Percentiles rank a stretch among this genome's conserved stretches.
Conservation (phyloP, 805 yeast species). For the Torulaspora gathmanii region DNA sequence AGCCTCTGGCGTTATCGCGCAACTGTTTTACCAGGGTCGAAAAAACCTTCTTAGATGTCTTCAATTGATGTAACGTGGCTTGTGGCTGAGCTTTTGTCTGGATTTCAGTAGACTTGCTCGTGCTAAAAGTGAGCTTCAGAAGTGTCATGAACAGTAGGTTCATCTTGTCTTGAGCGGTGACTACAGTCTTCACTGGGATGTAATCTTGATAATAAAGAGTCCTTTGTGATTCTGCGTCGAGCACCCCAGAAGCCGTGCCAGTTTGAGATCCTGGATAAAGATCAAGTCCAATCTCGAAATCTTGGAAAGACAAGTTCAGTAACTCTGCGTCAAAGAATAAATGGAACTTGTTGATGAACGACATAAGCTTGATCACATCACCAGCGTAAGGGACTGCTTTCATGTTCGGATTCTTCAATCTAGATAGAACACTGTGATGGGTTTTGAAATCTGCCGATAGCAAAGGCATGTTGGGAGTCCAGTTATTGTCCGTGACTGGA, state of each 20-base stretch:
- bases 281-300: slow-evolving; percentile 31
- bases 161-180: slow-evolving; percentile 27
- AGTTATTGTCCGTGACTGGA: slow-evolving; percentile 19
- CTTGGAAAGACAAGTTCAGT: slow-evolving; percentile 29
- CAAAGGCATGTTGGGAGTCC: slow-evolving; percentile 31
- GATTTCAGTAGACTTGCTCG: slow-evolving; percentile 14
- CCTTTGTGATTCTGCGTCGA: slow-evolving; percentile 7
- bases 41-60: slow-evolving; percentile 21
- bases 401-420: slow-evolving; percentile 22
- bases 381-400: slow-evolving; percentile 28
- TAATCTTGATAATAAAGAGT: slow-evolving; percentile 15
- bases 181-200: slow-evolving; percentile 18
- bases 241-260: slow-evolving; percentile 17
- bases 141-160: slow-evolving; percentile 26
- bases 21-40: slow-evolving; percentile 22
- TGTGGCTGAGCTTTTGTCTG: slow-evolving; percentile 19
- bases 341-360: slow-evolving; percentile 30
- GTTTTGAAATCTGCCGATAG: slow-evolving; percentile 19
- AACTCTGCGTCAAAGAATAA: slow-evolving; percentile 23
- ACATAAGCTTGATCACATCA: slow-evolving; percentile 30
- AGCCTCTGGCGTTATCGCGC: slow-evolving; percentile 20
- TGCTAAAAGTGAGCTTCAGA: slow-evolving; percentile 23
- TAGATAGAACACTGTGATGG: slow-evolving; percentile 16
- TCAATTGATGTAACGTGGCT: slow-evolving; percentile 17
- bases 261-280: slow-evolving; percentile 20